Conservation (phyloP, 371 early-diverging fungal genomes). For the Actinomortierella ambigua region DNA sequence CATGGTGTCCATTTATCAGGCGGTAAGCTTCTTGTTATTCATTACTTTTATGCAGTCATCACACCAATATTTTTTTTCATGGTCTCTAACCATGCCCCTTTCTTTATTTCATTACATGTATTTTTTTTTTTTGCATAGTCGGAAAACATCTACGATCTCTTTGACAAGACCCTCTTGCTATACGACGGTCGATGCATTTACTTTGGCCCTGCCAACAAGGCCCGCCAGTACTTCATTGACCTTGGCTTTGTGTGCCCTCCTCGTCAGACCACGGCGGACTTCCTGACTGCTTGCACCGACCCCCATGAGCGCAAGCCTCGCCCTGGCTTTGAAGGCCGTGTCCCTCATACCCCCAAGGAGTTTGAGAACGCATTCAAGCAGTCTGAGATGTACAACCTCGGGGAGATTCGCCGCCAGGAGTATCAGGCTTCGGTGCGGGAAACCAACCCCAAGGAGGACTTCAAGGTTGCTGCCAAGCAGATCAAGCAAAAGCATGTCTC, state of each 20-base stretch:
- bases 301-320: conserved; percentile 61
- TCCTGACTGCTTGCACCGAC: conserved; percentile 74
- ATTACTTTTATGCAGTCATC: background rate
- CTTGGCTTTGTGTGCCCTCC: conserved; percentile 71
- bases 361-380: conserved; percentile 53
- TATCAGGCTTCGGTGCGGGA: conserved; percentile 47
- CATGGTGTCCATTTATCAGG: conserved; percentile 70
- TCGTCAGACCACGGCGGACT: conserved; percentile 79
- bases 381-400: conserved; percentile 44
- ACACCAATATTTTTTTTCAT: background rate
- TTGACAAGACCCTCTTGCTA: conserved; percentile 75
- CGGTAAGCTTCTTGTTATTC: conserved; percentile 34
- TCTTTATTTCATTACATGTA: background rate
- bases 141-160: conserved; percentile 75
- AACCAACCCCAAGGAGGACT: conserved; percentile 46
- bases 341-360: conserved; percentile 51
- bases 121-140: conserved; percentile 32
- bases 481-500: conserved; percentile 62
- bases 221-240: conserved; percentile 68
- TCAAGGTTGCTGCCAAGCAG: conserved; percentile 58
- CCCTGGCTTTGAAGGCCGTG: conserved; percentile 56
- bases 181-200: conserved; percentile 76
- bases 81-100: background rate
- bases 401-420: conserved; percentile 47
- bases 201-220: conserved; percentile 71